Evolutionary conservation across 345 rosid species (phyloP).

Genomic region (Ceriops tagal): DNA sequence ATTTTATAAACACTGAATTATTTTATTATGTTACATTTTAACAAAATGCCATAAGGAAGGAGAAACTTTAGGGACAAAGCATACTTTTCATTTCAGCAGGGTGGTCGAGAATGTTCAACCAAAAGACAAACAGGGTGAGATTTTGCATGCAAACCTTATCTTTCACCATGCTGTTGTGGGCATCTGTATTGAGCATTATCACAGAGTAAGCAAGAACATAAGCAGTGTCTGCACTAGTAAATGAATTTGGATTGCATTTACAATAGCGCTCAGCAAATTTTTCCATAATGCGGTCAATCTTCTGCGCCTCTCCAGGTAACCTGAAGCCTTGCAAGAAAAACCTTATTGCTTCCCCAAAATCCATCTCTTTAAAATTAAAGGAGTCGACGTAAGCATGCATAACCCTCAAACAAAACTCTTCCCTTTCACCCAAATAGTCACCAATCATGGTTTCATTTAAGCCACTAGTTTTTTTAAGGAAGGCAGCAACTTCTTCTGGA

Average conservation of each 20-base stretch:
- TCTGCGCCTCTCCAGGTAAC: slow-evolving; percentile 98
- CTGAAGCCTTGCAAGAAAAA: slow-evolving; percentile 86
- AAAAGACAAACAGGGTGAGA: slow-evolving; percentile 16
- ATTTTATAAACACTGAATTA: too few relatives aligned
- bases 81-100: too few relatives aligned
- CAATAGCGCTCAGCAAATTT: slow-evolving; percentile 98
- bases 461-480: slow-evolving; percentile 67
- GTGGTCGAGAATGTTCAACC: too few relatives aligned
- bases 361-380: slow-evolving; percentile 73
- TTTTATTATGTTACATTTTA: too few relatives aligned
- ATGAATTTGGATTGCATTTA: slow-evolving; percentile 85
- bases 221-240: slow-evolving; percentile 93
- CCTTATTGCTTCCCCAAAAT: slow-evolving; percentile 88
- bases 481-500: slow-evolving; percentile 77
- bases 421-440: slow-evolving; percentile 95
- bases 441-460: slow-evolving; percentile 83
- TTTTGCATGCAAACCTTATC: slow-evolving; percentile 68
- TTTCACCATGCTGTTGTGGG: slow-evolving; percentile 93
- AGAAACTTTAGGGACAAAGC: neutral
- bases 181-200: slow-evolving; percentile 95
- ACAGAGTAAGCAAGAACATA: slow-evolving; percentile 96
- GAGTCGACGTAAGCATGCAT: slow-evolving; percentile 99
- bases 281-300: slow-evolving; percentile 96
- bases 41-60: neutral
- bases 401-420: slow-evolving; percentile 78